A percentile compares a stretch with the other conserved stretches of the same genome.
Conservation (phyloP, 1,284 basidiomycete genomes). For the Rhodotorula mucilaginosa region DNA sequence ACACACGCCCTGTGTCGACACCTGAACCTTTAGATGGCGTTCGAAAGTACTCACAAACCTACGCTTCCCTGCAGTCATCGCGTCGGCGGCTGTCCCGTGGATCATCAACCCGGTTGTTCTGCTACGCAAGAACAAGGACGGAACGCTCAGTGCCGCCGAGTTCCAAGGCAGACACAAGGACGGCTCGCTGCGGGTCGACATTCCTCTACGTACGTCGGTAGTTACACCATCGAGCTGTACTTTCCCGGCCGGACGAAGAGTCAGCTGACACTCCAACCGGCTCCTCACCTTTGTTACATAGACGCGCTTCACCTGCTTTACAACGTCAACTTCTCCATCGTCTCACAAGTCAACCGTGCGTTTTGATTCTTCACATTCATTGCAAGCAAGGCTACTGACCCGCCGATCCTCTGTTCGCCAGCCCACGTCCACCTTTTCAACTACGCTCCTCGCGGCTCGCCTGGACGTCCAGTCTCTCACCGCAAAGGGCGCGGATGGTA, state of each 20-base stretch:
- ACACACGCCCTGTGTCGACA: too few species aligned
- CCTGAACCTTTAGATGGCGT: background rate
- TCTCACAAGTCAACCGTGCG: slow-evolving; percentile 78
- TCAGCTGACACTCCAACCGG: too few species aligned
- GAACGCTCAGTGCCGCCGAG: slow-evolving; percentile 76
- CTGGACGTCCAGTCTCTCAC: slow-evolving; percentile 89
- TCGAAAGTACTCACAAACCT: background rate
- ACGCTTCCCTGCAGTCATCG: slow-evolving; percentile 59
- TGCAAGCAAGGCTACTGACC: background rate
- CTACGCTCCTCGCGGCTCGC: slow-evolving; percentile 88
- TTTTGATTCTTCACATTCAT: too few species aligned
- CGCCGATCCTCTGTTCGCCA: background rate
- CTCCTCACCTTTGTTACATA: background rate
- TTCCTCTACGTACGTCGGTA: slow-evolving; percentile 67
- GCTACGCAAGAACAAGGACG: slow-evolving; percentile 78
- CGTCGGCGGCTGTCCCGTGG: slow-evolving; percentile 79
- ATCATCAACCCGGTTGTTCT: slow-evolving; percentile 63
- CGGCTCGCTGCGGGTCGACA: slow-evolving; percentile 86
- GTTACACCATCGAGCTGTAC: too few species aligned
- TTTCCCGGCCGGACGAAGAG: too few species aligned
- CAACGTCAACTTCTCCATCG: slow-evolving; percentile 88
- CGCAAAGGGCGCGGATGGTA: slow-evolving; percentile 83
- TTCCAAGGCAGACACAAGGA: slow-evolving; percentile 55
- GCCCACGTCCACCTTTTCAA: slow-evolving; percentile 94
- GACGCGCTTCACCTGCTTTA: slow-evolving; percentile 46